Conservation (phyloP, 208 protist species). For the Trypanosoma congolense region DNA sequence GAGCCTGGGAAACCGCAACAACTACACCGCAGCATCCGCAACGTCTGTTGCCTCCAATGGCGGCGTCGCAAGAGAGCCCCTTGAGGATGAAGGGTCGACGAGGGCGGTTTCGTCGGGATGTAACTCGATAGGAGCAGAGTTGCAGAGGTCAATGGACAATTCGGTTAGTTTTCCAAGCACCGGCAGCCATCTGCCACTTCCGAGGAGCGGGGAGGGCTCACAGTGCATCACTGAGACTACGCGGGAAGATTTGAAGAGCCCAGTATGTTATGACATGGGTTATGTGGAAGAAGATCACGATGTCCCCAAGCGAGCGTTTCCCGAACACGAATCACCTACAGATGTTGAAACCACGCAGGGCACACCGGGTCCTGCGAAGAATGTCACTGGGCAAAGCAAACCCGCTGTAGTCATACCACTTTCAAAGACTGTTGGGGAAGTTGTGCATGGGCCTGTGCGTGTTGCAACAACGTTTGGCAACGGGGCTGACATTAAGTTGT, state of each 20-base stretch:
- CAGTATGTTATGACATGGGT: neutral
- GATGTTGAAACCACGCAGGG: neutral
- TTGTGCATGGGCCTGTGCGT: conserved; percentile 5
- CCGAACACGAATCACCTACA: neutral
- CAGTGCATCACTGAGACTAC: neutral
- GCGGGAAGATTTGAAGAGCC: neutral
- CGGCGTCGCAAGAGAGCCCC: neutral
- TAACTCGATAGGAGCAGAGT: too few relatives aligned
- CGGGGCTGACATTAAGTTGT: neutral
- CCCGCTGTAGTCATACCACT: conserved; percentile 12
- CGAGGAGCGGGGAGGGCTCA: neutral
- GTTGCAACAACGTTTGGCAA: conserved; percentile 18
- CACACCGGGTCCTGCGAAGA: neutral
- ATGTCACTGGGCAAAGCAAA: neutral
- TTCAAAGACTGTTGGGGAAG: conserved; percentile 3
- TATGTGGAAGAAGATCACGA: neutral
- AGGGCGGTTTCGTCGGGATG: too few relatives aligned
- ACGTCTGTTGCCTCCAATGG: neutral
- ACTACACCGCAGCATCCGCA: neutral
- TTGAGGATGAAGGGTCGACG: neutral
- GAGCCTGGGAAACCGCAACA: neutral
- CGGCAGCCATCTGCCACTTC: neutral
- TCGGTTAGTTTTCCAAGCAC: too few relatives aligned
- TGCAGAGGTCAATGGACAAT: too few relatives aligned
- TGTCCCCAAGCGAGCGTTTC: neutral